These are phyloP conservation scores for Pseudocohnilembus persalinus DNA, from an alignment of 169 alveolate species.

Conservation along the genomic window DNA sequence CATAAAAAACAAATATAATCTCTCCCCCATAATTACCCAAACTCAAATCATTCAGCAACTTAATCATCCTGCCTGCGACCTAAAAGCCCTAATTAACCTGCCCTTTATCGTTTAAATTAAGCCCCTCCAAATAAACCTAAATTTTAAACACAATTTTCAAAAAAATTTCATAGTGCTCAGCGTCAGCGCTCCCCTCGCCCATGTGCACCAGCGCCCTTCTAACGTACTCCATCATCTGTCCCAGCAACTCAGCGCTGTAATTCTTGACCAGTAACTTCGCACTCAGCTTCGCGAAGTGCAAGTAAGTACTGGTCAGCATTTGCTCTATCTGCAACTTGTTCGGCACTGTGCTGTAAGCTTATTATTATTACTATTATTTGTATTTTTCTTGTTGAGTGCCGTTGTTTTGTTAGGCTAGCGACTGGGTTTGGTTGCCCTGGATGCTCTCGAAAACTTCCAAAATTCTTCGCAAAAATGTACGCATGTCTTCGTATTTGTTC, in stretches of 20 bases:
- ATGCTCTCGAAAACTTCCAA: conserved; percentile 29
- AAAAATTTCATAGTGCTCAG: background rate
- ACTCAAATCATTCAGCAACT: background rate
- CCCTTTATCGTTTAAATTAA: background rate
- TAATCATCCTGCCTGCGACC: background rate
- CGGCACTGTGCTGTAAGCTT: background rate
- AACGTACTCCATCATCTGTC: background rate
- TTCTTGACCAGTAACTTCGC: conserved; percentile 4
- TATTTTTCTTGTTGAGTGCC: too few relatives aligned
- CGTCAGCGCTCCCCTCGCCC: background rate
- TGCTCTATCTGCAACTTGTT: conserved; percentile 1
- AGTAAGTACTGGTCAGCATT: background rate
- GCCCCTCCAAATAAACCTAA: background rate
- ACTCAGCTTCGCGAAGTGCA: background rate
- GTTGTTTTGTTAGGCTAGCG: background rate
- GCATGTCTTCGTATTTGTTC: conserved; percentile 34
- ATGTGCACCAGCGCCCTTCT: background rate
- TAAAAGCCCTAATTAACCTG: background rate
- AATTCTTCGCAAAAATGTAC: conserved; percentile 30
- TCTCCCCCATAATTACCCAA: too few relatives aligned
- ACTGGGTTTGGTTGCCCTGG: background rate
- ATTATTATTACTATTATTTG: too few relatives aligned
- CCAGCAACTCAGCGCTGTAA: background rate
- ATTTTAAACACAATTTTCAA: background rate
- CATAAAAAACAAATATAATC: too few relatives aligned